A percentile compares a stretch with the other conserved stretches of the same genome.
Conservation (phyloP, 192 early-diverging fungal species). For the Coemansia sp. region DNA sequence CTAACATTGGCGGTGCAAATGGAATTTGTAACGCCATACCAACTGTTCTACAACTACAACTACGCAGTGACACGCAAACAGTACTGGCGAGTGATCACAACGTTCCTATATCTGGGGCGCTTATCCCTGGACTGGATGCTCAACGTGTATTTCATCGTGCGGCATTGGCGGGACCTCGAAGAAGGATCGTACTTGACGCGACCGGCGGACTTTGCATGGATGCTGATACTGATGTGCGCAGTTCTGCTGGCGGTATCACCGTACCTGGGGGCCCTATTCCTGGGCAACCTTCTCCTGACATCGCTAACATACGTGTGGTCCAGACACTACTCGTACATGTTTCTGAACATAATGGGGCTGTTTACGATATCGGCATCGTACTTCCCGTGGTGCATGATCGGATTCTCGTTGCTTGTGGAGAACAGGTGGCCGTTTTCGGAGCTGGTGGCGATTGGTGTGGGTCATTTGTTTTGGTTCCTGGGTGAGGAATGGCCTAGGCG, state of each 20-base stretch:
- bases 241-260: conserved; percentile 54
- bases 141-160: conserved; percentile 87
- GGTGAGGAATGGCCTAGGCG: conserved; percentile 90
- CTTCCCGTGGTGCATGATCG: conserved; percentile 87
- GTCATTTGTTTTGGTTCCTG: conserved; percentile 94
- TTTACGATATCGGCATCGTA: conserved; percentile 90
- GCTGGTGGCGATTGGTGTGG: conserved; percentile 80
- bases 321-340: conserved; percentile 86
- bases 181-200: conserved; percentile 88
- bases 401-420: conserved; percentile 77
- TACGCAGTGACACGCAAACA: conserved; percentile 69
- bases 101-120: conserved; percentile 91
- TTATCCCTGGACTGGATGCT: conserved; percentile 90
- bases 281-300: conserved; percentile 80
- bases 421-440: conserved; percentile 74
- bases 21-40: conserved; percentile 73
- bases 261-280: conserved; percentile 64
- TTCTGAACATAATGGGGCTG: conserved; percentile 88
- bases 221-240: conserved; percentile 69
- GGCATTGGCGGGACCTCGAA: conserved; percentile 90
- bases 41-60: conserved; percentile 79
- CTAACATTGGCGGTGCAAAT: conserved; percentile 87
- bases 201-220: conserved; percentile 92
- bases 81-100: conserved; percentile 91
- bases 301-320: conserved; percentile 96